phyloP scores from a whole-genome alignment of 768 basidiomycete genomes.

The Lactarius pseudohatsudake region DNA sequence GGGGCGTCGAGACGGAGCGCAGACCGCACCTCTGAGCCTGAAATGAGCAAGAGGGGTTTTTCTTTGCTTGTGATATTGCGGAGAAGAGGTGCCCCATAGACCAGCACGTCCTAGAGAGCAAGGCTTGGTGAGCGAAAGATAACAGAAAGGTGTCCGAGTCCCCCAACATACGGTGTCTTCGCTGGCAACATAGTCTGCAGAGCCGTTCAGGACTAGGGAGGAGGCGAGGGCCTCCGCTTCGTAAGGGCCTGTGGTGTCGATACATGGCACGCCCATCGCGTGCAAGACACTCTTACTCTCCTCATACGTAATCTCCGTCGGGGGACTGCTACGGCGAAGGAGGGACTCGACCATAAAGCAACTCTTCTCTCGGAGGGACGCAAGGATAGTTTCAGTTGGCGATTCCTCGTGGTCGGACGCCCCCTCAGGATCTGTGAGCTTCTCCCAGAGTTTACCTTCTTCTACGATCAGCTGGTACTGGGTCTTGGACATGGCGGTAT shows the following conservation, averaged over 20 bases:
- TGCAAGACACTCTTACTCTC: slow-evolving; percentile 67
- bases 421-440: slow-evolving; percentile 9
- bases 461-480: slow-evolving; percentile 32
- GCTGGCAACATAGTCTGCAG: slow-evolving; percentile 85
- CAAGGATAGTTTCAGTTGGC: slow-evolving; percentile 29
- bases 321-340: slow-evolving; percentile 56
- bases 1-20: slow-evolving; percentile 55
- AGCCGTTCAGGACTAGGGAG: slow-evolving; percentile 67
- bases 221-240: slow-evolving; percentile 90
- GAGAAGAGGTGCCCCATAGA: slow-evolving; percentile 80
- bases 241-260: slow-evolving; percentile 64
- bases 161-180: slow-evolving; percentile 69
- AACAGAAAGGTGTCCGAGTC: slow-evolving; percentile 3
- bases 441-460: slow-evolving; percentile 35
- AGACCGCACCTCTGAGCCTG: slow-evolving; percentile 59
- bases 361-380: slow-evolving; percentile 51
- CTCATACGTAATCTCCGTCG: slow-evolving; percentile 63
- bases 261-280: slow-evolving; percentile 81
- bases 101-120: slow-evolving; percentile 63
- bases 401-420: slow-evolving; percentile 29
- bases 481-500: slow-evolving; percentile 31
- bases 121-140: slow-evolving; percentile 9
- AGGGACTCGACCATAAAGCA: slow-evolving; percentile 62
- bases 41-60: slow-evolving; percentile 61
- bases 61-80: slow-evolving; percentile 67